Evolutionary conservation across 139 green algal species (phyloP), one percentile per base, ranked within the genome.

Genomic region (Zygnema circumcarinatum): DNA sequence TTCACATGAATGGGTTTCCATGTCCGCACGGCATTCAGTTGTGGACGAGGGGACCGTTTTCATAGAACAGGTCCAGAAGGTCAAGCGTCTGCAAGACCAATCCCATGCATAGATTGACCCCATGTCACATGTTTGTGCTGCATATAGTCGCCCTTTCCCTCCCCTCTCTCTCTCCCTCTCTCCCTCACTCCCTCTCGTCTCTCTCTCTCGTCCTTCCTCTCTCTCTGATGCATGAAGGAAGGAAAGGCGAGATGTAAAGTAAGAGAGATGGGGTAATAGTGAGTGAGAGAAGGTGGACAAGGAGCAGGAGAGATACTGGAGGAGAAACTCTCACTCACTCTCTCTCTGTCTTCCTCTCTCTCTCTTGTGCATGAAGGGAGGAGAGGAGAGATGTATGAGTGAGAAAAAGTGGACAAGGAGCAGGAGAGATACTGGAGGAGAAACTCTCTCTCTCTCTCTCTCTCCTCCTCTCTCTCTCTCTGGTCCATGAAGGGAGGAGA

Each of bases 111-210:
- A 79, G 21, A 16, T 32, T 54, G 20, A 79, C 33, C 86, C 94
- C 96, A 76, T 62, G 74, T n/a, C 84, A 74, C 25, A 92, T 92
- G 0, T 76, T 86, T 41, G 79, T 89, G 33, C 76, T 76, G 36
- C 94, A 96, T 74, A 86, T 95, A 79, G 90, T 96, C 53, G 54
- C 54, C 54, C 25, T 29, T 72, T 33, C 54, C 54, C 29, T 29
- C 29, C 54, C 29, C 54, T 72, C 54, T 72, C 54, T 72, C 54
- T 72, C 54, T 72, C 54, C 29, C 54, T 72, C 54, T 72, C 54
- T 72, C 54, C 29, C 54, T 72, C 54, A 33, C 54, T 72, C n/a
- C 54, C 29, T 29, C 29, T 29, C 29, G 25, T 72, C 54, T 72
- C 54, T 72, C 54, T 72, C 54, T 72, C 54, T 72, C 54, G 25